These are phyloP conservation scores for Barnettozyma californica DNA, from an alignment of 805 yeast genomes.

Conservation along the genomic window DNA sequence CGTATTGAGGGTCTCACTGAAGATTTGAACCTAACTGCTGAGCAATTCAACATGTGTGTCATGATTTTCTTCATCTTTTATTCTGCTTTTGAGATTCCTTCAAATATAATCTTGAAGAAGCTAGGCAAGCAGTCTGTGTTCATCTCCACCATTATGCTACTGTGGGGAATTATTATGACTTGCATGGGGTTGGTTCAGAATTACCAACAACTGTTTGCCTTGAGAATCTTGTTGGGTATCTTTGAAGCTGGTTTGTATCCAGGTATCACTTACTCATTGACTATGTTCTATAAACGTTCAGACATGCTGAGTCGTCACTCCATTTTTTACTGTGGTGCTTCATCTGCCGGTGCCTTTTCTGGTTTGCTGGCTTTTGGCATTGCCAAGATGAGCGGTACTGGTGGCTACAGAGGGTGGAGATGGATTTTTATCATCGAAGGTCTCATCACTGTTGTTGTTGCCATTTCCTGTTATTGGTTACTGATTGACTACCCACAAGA, in stretches of 20 bases:
- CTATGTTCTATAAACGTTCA: slow-evolving; percentile 33
- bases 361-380: slow-evolving; percentile 37
- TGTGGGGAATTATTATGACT: slow-evolving; percentile 36
- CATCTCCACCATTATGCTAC: slow-evolving; percentile 41
- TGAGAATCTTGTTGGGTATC: slow-evolving; percentile 42
- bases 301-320: slow-evolving; percentile 36
- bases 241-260: slow-evolving; percentile 40
- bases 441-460: slow-evolving; percentile 33
- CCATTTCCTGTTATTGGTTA: slow-evolving; percentile 27
- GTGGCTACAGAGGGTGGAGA: slow-evolving; percentile 39
- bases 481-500: slow-evolving; percentile 39
- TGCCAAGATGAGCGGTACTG: slow-evolving; percentile 28
- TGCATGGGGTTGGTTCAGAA: slow-evolving; percentile 42
- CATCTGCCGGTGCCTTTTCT: slow-evolving; percentile 42
- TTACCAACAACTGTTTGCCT: slow-evolving; percentile 21
- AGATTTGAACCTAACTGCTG: slow-evolving; percentile 30
- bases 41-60: slow-evolving; percentile 35
- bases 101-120: slow-evolving; percentile 22
- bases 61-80: slow-evolving; percentile 43
- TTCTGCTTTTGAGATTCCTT: slow-evolving; percentile 30
- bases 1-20: slow-evolving; percentile 41
- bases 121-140: slow-evolving; percentile 38
- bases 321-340: slow-evolving; percentile 34
- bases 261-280: slow-evolving; percentile 33
- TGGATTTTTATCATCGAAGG: slow-evolving; percentile 32